Base-by-base conservation (phyloP, 176 grass and related monocot genomes). In the Avena sativa region DNA sequence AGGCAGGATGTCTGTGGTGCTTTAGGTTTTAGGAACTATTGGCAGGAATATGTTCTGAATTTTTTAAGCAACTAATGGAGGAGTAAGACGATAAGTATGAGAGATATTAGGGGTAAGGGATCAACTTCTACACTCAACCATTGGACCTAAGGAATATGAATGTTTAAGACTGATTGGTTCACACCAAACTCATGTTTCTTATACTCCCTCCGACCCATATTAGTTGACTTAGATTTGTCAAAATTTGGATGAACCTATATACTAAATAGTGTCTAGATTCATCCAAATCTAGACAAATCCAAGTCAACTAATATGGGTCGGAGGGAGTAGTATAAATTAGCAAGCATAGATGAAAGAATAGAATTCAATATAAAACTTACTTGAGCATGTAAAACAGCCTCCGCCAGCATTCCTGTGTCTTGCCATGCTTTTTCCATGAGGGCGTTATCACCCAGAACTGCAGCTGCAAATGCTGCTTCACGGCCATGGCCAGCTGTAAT, bases 341-440 rank as follows among this genome's bases (percentile, higher is more conserved):
- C 25, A 56, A 60, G 47, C 52, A 84, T 47, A 79, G 51, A 75
- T 66, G 77, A 68, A 71, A 44, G 9, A 77, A 88, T 61, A n/a
- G 4, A 70, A 83, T 66, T 70, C 43, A 87, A 79, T n/a, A 83
- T 8, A 73, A 30, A 81, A 83, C 92, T 91, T 91, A 99, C 97
- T 83, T 99, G 94, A 91, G 97, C 77, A 91, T 99, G 97, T 78
- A 99, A 89, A 83, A 99, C 97, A 51, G 94, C 92, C 80, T 99
- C 97, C 12, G 94, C 89, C 53, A 99, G 75, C 97, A 99, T 99
- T 74, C 94, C 97, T 74, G 97, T 99, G 76, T 96, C 97, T 76
- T 94, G 92, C 97, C 97, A 99, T 78, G 97, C 94, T 87, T 99
- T 99, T 82, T 96, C 97, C 97, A 99, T 99, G 60, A 99, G 85